Conservation (phyloP, 2,329 filamentous ascomycete genomes). For the Trichoderma asperellum region DNA sequence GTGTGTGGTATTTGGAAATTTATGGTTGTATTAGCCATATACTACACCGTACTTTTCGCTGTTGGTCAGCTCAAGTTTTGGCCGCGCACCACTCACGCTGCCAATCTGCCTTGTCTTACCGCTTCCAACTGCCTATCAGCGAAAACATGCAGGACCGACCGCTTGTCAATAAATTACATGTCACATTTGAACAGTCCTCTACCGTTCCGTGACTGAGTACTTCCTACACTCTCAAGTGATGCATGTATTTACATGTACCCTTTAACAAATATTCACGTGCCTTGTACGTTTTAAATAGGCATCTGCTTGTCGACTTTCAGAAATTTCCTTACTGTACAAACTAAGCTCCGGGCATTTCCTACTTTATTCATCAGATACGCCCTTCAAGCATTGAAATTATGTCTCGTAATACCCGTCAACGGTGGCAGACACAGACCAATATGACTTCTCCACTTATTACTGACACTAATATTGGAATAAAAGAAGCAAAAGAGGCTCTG, state of each 20-base stretch:
- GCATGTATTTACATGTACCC: too few relatives aligned
- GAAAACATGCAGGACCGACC: too few relatives aligned
- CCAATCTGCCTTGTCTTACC: neutral
- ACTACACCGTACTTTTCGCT: neutral
- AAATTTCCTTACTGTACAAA: too few relatives aligned
- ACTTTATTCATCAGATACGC: neutral
- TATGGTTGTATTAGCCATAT: neutral
- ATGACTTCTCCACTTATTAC: neutral
- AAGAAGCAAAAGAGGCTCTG: neutral
- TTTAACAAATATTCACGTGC: too few relatives aligned
- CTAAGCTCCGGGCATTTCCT: neutral
- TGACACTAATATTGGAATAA: neutral
- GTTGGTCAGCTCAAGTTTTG: neutral
- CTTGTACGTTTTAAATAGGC: too few relatives aligned
- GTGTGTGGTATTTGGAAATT: neutral
- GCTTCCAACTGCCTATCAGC: too few relatives aligned
- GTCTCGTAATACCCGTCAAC: neutral
- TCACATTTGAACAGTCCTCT: too few relatives aligned
- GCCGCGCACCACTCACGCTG: neutral
- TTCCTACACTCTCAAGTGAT: too few relatives aligned
- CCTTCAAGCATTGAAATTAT: neutral
- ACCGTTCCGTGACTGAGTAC: too few relatives aligned
- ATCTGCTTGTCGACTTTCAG: too few relatives aligned
- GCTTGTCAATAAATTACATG: too few relatives aligned
- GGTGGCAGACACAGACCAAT: neutral